Conservation (phyloP, 257 asterid genomes). For the Rubia yunnanensis region DNA sequence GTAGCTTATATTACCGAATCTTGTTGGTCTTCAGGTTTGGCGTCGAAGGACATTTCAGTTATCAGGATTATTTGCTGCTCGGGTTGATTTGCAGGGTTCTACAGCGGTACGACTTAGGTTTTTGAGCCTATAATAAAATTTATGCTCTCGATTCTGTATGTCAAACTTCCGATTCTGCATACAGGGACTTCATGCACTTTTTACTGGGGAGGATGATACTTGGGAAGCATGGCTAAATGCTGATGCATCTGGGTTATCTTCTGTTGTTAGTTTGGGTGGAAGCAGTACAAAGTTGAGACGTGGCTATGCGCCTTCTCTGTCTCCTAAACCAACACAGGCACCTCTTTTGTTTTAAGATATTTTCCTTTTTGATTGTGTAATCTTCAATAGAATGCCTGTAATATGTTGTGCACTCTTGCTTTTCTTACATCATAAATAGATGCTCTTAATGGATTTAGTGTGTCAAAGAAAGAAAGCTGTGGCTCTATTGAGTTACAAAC, state of each 20-base stretch:
- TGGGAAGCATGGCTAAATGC: conserved; percentile 95
- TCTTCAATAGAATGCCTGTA: not conserved
- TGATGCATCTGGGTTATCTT: conserved; percentile 66
- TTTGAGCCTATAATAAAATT: conserved; percentile 6
- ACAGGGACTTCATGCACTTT: conserved; percentile 84
- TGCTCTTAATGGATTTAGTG: not conserved
- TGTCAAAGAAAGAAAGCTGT: not conserved
- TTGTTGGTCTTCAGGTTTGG: conserved; percentile 61
- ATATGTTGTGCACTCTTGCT: no score
- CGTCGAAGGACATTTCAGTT: conserved; percentile 92
- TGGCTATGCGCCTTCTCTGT: conserved; percentile 82
- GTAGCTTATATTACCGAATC: not conserved
- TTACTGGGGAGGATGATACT: conserved; percentile 92
- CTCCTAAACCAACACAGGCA: conserved; percentile 89
- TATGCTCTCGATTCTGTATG: conserved; percentile 5
- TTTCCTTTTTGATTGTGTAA: not conserved
- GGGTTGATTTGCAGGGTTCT: conserved; percentile 95
- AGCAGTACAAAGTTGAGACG: conserved; percentile 71
- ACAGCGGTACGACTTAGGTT: conserved; percentile 43
- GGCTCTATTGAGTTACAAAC: not conserved
- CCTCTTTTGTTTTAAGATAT: conserved; percentile 4
- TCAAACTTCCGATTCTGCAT: conserved; percentile 14
- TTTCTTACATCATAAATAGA: not conserved
- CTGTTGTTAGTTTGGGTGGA: conserved; percentile 39
- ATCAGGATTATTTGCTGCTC: conserved; percentile 97